Base-by-base conservation (phyloP, 2,329 filamentous ascomycete species). In the Colletotrichum tropicicola region DNA sequence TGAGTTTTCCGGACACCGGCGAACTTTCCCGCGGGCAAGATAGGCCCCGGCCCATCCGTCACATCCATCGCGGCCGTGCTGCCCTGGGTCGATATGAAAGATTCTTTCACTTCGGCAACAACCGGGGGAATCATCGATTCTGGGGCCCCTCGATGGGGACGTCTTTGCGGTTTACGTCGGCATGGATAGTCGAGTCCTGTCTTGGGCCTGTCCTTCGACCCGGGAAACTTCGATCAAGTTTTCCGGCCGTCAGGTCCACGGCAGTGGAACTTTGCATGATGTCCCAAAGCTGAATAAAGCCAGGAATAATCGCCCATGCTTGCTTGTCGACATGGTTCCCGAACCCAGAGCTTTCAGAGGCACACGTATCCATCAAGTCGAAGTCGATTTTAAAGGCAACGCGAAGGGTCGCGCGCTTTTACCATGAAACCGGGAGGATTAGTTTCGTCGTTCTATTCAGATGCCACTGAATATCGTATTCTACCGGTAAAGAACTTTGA, bases 11-110 rank as follows among this genome's bases (percentile, higher is more conserved):
- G 35, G 51, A 10, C 0, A n/a, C 25, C 51, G 51, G 51, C 51
- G 51, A 54, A 54, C 37, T 44, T 54, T 54, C 0, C 51, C 51
- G 39, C 51, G 51, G 51, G 51, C 6, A 54, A 54, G 51, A 54
- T 54, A 54, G 25, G 51, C 32, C 12, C n/a, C n/a, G n/a, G 32
- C 32, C n/a, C 10, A 15, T 15, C 32, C 12, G 32, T 15, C n/a
- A 15, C 2, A 35, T 35, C 12, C n/a, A n/a, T 12, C 13, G 8
- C 7, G 5, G 7, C 32, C 32, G 32, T 35, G 32, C 32, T n/a
- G 9, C 32, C 32, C 12, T 15, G 13, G 32, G n/a, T 35, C 9
- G 4, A 1, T 12, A 35, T n/a, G 12, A 35, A 15, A 35, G n/a
- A n/a, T 15, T 35, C n/a, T 6, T 35, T 15, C n/a, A 5, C n/a